Conservation (phyloP, 495 filamentous ascomycete genomes). For the Penicillium canescens region DNA sequence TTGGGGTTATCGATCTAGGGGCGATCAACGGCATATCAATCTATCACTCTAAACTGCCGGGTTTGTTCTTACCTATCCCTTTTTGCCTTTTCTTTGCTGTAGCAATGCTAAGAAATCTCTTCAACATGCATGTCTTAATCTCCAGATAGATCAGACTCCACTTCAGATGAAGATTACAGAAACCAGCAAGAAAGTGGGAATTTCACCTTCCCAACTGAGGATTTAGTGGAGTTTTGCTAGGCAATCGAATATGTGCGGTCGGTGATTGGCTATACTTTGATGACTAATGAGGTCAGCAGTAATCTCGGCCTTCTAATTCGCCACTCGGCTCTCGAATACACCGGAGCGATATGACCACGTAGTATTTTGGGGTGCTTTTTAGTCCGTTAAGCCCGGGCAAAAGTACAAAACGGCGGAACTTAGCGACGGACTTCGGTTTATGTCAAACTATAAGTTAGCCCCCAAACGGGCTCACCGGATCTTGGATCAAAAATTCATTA, state of each 20-base stretch:
- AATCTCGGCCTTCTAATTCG: slow-evolving; percentile 28
- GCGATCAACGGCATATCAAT: slow-evolving; percentile 32
- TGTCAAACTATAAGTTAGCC: background rate
- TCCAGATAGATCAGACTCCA: slow-evolving; percentile 41
- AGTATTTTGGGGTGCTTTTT: slow-evolving; percentile 1
- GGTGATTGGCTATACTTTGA: slow-evolving; percentile 23
- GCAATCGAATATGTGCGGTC: slow-evolving; percentile 29
- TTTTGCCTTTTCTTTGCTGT: slow-evolving; percentile 10
- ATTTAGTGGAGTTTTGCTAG: slow-evolving; percentile 16
- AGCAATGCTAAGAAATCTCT: slow-evolving; percentile 6
- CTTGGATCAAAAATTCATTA: slow-evolving; percentile 5
- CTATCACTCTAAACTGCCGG: slow-evolving; percentile 28
- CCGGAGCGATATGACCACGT: slow-evolving; percentile 14
- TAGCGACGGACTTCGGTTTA: background rate
- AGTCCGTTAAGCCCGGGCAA: background rate
- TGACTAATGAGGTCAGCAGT: slow-evolving; percentile 25
- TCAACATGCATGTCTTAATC: slow-evolving; percentile 14
- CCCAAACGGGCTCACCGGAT: background rate
- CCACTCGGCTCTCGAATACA: slow-evolving; percentile 5
- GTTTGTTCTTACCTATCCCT: slow-evolving; percentile 18
- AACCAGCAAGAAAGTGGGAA: slow-evolving; percentile 12
- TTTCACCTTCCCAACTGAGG: slow-evolving; percentile 28
- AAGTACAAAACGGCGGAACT: background rate
- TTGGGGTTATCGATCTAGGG: slow-evolving; percentile 35
- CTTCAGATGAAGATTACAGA: slow-evolving; percentile 31